Conservation (phyloP, 768 basidiomycete genomes). For the Mycena sanguinolenta region DNA sequence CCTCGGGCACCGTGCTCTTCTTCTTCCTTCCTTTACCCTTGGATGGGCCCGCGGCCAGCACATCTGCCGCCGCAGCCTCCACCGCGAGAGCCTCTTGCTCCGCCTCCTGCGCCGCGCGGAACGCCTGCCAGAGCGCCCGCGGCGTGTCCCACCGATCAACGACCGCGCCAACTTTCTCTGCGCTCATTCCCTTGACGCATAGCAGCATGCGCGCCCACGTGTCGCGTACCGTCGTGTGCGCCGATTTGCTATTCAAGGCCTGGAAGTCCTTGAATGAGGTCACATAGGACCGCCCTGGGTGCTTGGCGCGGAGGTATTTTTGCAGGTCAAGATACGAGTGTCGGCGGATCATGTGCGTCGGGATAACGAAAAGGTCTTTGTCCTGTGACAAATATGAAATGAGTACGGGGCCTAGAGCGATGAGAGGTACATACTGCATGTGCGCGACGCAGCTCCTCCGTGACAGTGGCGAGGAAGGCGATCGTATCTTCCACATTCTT, state of each 20-base stretch:
- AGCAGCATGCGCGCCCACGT: conserved; percentile 58
- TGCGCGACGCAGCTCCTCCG: conserved; percentile 45
- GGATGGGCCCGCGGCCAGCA: not conserved
- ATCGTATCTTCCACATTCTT: conserved; percentile 53
- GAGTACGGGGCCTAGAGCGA: too few species aligned
- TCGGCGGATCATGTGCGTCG: conserved; percentile 49
- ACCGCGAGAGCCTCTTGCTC: conserved; percentile 30
- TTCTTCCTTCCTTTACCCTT: conserved; percentile 38
- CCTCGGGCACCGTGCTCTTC: conserved; percentile 32
- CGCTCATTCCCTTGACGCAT: conserved; percentile 55
- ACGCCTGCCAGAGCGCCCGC: conserved; percentile 48
- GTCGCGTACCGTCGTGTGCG: conserved; percentile 51
- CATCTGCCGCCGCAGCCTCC: conserved; percentile 18
- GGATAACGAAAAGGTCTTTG: conserved; percentile 52
- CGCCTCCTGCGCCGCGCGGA: conserved; percentile 41
- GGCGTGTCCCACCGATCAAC: conserved; percentile 55
- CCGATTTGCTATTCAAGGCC: conserved; percentile 55
- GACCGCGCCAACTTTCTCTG: conserved; percentile 55
- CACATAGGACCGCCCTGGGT: conserved; percentile 46
- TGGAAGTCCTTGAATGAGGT: conserved; percentile 52
- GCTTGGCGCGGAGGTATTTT: conserved; percentile 43
- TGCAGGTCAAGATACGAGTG: conserved; percentile 54
- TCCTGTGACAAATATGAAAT: conserved; percentile 28
- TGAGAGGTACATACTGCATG: conserved; percentile 38
- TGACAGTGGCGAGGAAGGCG: conserved; percentile 54